These are phyloP conservation scores for Diaporthe batatas DNA, from an alignment of 2,329 filamentous ascomycete genomes.

Conservation along the genomic window DNA sequence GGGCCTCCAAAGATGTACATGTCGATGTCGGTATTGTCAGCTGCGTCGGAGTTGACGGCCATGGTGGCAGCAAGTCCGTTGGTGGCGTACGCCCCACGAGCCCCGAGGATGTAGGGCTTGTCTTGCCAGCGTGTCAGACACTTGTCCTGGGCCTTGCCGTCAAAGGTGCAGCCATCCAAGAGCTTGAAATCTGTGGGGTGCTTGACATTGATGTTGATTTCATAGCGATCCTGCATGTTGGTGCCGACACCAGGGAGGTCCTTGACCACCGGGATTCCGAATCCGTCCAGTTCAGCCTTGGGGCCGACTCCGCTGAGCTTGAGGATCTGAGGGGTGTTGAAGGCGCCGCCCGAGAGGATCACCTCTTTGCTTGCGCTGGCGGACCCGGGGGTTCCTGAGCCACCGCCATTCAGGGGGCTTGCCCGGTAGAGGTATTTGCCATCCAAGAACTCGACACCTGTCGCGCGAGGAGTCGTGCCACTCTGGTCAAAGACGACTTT, in stretches of 20 bases:
- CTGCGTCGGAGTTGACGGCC: conserved; percentile 48
- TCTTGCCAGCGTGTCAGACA: conserved; percentile 48
- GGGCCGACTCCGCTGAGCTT: conserved; percentile 65
- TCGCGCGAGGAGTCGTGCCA: conserved; percentile 43
- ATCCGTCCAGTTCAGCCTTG: conserved; percentile 53
- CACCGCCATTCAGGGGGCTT: conserved; percentile 53
- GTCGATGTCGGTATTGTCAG: conserved; percentile 49
- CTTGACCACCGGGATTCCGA: conserved; percentile 58
- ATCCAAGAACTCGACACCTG: conserved; percentile 50
- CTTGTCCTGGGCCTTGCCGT: conserved; percentile 48
- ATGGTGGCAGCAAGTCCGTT: conserved; percentile 51
- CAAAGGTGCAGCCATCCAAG: conserved; percentile 53
- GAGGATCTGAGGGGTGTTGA: conserved; percentile 67
- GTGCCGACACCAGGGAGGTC: conserved; percentile 69
- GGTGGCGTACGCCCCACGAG: conserved; percentile 51
- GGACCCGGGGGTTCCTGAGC: conserved; percentile 45
- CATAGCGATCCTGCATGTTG: conserved; percentile 72
- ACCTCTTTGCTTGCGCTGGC: conserved; percentile 60
- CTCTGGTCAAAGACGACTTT: conserved; percentile 47
- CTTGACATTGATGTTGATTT: conserved; percentile 59
- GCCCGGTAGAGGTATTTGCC: conserved; percentile 55
- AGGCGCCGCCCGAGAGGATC: conserved; percentile 64
- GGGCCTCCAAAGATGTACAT: conserved; percentile 56
- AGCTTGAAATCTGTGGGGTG: conserved; percentile 54
- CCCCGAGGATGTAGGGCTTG: conserved; percentile 37